These are phyloP conservation scores for Saccharomycopsis sp. DNA, from an alignment of 805 yeast genomes.

Conservation along the genomic window DNA sequence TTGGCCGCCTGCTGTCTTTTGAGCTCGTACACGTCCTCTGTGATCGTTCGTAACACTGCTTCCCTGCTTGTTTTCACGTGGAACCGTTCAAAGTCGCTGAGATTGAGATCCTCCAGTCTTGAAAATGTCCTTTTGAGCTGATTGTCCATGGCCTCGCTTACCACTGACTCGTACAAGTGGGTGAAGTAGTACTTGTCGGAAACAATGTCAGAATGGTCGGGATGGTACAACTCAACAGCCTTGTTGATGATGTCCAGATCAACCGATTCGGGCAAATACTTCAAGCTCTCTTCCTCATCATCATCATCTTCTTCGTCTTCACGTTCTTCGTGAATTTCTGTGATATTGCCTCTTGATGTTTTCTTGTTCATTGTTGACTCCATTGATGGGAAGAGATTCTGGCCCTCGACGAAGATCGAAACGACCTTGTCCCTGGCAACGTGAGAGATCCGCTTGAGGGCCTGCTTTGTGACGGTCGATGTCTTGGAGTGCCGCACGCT, in stretches of 20 bases:
- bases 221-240: not conserved
- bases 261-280: slow-evolving; percentile 14
- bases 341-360: slow-evolving; percentile 11
- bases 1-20: slow-evolving; percentile 18
- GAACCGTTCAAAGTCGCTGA: slow-evolving; percentile 29
- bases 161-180: slow-evolving; percentile 9
- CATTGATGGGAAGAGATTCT: no score
- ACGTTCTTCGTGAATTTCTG: slow-evolving; percentile 2
- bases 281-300: slow-evolving; percentile 2
- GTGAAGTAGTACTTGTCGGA: slow-evolving; percentile 13
- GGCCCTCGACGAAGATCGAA: no score
- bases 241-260: slow-evolving; percentile 8
- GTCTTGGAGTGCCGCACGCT: no score
- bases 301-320: not conserved
- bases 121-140: slow-evolving; percentile 7
- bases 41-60: slow-evolving; percentile 26
- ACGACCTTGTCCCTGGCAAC: no score
- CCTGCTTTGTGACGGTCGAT: no score
- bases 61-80: slow-evolving; percentile 30
- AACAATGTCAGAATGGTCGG: not conserved
- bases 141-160: slow-evolving; percentile 2
- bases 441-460: no score
- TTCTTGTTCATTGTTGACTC: no score
- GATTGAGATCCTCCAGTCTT: slow-evolving; percentile 7
- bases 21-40: slow-evolving; percentile 16